Base-by-base conservation (phyloP, 345 rosid genomes). In the Chamaenerion angustifolium region DNA sequence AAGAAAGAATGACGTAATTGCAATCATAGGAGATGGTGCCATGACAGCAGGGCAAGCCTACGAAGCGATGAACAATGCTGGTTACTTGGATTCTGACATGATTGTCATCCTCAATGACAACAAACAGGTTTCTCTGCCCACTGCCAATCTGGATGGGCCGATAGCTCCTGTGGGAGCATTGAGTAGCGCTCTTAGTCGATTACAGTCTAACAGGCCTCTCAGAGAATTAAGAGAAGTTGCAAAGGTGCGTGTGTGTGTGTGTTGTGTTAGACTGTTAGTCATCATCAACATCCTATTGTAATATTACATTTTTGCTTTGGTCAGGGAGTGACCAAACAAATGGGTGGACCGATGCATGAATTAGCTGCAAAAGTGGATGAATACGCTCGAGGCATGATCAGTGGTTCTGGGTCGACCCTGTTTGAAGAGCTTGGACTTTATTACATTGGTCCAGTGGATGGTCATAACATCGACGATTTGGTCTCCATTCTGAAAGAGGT, bases 11-110 rank as follows among this genome's bases (percentile, higher is more conserved):
- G 60, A 72, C 43, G 84, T 78, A 15, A 45, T 72, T 16, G 62
- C 80, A 0, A 80, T 74, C 13, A 69, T 74, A 0, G 80, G 76
- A 10, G 80, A 77, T 13, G 77, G 83, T 13, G 77, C 77, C 25
- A 74, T 74, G 83, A 74, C 74, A 0, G 77, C 76, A 0, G 77
- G 83, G 60, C 71, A 66, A 56, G 77, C 77, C 9, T 77, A 77
- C 25, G 77, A 74, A 54, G 80, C 80, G 3, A 67, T 77, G 71
- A 77, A 67, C 58, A 77, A 77, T 31, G 80, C 80, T 7, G 79
- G 80, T 17, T 71, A 55, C 58, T 77, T 69, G 12, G 71, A 68
- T 44, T 49, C 77, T 0, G 69, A 74, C 48, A 62, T 74, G 13
- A 77, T 77, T 25, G 48, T 74, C 21, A 67, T 77, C 43, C 64